These are phyloP conservation scores for Falciphora oryzae DNA, from an alignment of 2,329 filamentous ascomycete genomes.

Conservation along the genomic window DNA sequence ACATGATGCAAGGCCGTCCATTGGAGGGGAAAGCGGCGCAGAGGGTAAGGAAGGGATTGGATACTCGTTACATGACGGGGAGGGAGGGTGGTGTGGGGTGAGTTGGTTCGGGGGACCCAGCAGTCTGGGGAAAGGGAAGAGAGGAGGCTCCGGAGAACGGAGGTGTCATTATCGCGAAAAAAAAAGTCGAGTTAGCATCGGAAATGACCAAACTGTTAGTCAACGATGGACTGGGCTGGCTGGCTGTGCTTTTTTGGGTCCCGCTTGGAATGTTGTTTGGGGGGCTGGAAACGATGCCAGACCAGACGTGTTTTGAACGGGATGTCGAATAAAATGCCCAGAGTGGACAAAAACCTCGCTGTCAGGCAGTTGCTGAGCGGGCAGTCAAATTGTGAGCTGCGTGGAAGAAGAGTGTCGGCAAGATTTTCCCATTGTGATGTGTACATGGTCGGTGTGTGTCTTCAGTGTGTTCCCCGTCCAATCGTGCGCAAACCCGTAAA, in stretches of 20 bases:
- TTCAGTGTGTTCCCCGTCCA: background rate
- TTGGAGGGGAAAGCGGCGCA: background rate
- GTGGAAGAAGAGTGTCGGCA: too few relatives aligned
- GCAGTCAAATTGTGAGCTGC: too few relatives aligned
- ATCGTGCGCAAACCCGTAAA: background rate
- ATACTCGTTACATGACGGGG: background rate
- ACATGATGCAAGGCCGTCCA: background rate
- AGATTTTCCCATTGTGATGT: too few relatives aligned
- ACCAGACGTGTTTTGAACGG: background rate
- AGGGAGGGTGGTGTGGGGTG: background rate
- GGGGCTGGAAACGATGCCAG: background rate
- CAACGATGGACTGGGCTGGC: background rate
- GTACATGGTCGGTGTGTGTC: background rate
- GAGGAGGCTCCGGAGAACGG: background rate
- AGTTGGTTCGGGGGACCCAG: background rate
- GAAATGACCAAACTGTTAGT: slow-evolving; percentile 6
- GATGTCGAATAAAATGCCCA: background rate
- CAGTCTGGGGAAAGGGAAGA: background rate
- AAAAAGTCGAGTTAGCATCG: background rate
- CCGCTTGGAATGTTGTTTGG: background rate
- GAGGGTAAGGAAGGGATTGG: too few relatives aligned
- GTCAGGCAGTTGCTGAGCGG: too few relatives aligned
- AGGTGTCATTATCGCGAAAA: background rate
- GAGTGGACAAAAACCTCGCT: background rate
- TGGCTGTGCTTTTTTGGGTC: background rate